phyloP scores from a whole-genome alignment of 805 yeast genomes.

The Starmerella scarabaei region DNA sequence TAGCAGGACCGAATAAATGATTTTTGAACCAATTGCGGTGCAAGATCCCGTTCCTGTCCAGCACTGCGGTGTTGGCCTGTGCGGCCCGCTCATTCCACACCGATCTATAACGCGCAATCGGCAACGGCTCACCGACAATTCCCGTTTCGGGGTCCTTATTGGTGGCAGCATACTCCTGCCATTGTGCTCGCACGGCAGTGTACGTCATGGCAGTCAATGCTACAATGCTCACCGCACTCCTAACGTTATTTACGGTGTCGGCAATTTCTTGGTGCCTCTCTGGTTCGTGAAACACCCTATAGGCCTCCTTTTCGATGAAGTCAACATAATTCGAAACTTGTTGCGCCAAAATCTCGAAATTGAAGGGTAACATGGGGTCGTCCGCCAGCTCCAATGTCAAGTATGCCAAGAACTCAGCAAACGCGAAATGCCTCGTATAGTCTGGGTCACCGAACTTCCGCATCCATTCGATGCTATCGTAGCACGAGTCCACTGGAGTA shows the following conservation, averaged over 20 bases:
- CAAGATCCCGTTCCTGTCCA: slow-evolving; percentile 33
- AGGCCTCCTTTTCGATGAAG: slow-evolving; percentile 36
- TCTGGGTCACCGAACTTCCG: slow-evolving; percentile 40
- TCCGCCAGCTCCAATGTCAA: slow-evolving; percentile 52
- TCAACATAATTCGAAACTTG: slow-evolving; percentile 34
- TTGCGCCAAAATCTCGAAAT: slow-evolving; percentile 37
- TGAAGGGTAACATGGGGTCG: slow-evolving; percentile 62
- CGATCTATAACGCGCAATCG: slow-evolving; percentile 60
- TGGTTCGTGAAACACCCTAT: slow-evolving; percentile 1
- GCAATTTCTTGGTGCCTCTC: slow-evolving; percentile 17
- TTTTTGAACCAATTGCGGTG: slow-evolving; percentile 56
- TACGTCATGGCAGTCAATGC: slow-evolving; percentile 36
- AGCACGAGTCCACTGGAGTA: slow-evolving; percentile 45
- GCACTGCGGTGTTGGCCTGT: slow-evolving; percentile 41
- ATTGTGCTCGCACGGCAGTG: slow-evolving; percentile 44
- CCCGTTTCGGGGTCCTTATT: slow-evolving; percentile 33
- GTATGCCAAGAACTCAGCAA: slow-evolving; percentile 44
- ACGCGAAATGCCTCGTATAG: slow-evolving; percentile 41
- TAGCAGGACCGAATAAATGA: slow-evolving; percentile 54
- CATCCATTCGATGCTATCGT: slow-evolving; percentile 51
- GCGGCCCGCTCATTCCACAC: slow-evolving; percentile 64
- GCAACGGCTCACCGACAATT: slow-evolving; percentile 44
- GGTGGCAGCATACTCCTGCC: slow-evolving; percentile 35
- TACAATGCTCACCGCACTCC: slow-evolving; percentile 30
- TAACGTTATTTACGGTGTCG: slow-evolving; percentile 19